Base-by-base conservation (phyloP, 2,329 filamentous ascomycete genomes). In the Ophiostoma novo-ulmi region DNA sequence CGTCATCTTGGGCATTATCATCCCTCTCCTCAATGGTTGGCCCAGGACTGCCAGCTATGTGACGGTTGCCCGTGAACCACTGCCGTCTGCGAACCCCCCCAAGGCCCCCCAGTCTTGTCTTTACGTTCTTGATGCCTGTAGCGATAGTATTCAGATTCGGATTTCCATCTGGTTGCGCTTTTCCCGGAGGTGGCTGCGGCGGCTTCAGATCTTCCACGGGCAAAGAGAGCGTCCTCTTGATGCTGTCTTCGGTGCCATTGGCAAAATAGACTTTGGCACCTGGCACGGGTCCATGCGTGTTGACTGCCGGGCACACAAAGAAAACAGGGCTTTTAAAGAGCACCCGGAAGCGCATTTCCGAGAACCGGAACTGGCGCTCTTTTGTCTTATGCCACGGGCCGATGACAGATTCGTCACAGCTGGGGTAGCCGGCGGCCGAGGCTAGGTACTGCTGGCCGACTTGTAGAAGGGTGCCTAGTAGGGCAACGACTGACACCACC, bases 401-500 rank as follows among this genome's bases (percentile, higher is more conserved):
- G 77, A 84, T 84, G 69, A 84, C 82, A 66, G 81, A 80, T 69
- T 81, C 77, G 72, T 80, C 81, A 74, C 83, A 85, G 69, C 81
- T 81, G 5, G 81, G 78, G 73, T 83, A 85, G 41, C 83, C 83
- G n/a, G 80, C 79, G 0, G 83, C 83, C 11, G 83, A 84, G 0
- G 83, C 80, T 31, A 80, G 80, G 76, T 85, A 85, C 72, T 85
- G 83, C 72, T 85, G 83, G 39, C 82, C 75, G 11, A 84, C 82
- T 73, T 85, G 83, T 73, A 84, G 78, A 13, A 81, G 75, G 0
- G 83, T 82, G 0, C 82, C 82, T 10, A 79, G 67, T 3, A 85
- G 75, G 20, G 83, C 83, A 7, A 85, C 77, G 8, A 84, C 75
- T 6, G 83, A 85, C 55, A 85, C 77, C 44, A 83, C 75, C 39